Evolutionary conservation across 1,284 basidiomycete genomes (phyloP).

Genomic region (Pyrrhoderma lamaoense): DNA sequence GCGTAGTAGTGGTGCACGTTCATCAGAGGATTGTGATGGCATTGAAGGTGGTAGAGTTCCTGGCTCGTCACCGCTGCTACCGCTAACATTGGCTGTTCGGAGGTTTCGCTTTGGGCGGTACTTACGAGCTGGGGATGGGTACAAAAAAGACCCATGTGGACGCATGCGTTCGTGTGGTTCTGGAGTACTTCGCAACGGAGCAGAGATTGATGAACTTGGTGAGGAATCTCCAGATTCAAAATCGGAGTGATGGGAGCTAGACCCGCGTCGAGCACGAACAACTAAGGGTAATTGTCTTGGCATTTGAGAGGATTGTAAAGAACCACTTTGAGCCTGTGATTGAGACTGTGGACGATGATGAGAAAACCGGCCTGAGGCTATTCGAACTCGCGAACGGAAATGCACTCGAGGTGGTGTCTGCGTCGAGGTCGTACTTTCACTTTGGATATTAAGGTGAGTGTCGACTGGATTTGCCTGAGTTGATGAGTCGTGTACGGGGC

Average conservation of each 20-base stretch:
- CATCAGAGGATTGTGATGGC: background rate
- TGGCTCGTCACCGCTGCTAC: background rate
- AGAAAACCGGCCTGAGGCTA: constrained; percentile 39
- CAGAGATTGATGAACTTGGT: constrained; percentile 66
- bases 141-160: constrained; percentile 9
- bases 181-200: constrained; percentile 51
- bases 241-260: constrained; percentile 19
- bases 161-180: constrained; percentile 29
- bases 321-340: background rate
- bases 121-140: constrained; percentile 37
- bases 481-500: no score
- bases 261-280: constrained; percentile 22
- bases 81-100: constrained; percentile 19
- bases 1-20: constrained; percentile 6
- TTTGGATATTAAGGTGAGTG: no score
- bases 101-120: constrained; percentile 32
- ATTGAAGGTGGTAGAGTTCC: background rate
- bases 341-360: constrained; percentile 15
- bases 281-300: constrained; percentile 21
- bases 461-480: no score
- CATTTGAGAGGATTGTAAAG: constrained; percentile 13
- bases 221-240: constrained; percentile 44
- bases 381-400: constrained; percentile 50
- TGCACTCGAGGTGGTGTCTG: constrained; percentile 31
- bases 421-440: no score